These are phyloP conservation scores for Fusarium sp. DNA, from an alignment of 2,329 filamentous ascomycete genomes.

Conservation along the genomic window DNA sequence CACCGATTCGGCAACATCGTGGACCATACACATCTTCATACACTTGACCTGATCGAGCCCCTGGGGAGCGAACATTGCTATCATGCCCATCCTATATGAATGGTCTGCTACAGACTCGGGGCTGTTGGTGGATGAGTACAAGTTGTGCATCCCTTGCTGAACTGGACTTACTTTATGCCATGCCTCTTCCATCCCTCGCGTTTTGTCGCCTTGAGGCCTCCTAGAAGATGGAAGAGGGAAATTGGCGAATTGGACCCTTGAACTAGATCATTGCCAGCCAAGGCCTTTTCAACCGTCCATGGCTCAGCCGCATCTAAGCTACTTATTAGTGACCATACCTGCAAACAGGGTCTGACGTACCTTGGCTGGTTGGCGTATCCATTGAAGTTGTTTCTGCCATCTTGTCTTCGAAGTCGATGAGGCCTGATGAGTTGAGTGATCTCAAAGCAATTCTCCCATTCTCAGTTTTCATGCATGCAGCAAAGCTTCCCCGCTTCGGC, in stretches of 20 bases:
- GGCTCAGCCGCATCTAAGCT: constrained; percentile 7
- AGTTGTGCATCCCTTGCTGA: not conserved
- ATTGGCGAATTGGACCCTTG: constrained; percentile 77
- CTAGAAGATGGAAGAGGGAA: constrained; percentile 92
- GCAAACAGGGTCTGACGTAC: not conserved
- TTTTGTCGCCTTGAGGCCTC: constrained; percentile 93
- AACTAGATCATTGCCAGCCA: constrained; percentile 65
- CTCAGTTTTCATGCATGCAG: constrained; percentile 7
- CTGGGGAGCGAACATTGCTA: constrained; percentile 88
- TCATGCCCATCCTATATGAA: constrained; percentile 99
- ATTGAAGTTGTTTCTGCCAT: constrained; percentile 10
- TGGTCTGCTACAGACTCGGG: constrained; percentile 96
- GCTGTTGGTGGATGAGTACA: constrained; percentile 46
- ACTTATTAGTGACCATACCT: not conserved
- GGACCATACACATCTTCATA: constrained; percentile 93
- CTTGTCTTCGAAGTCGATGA: not conserved
- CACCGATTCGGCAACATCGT: constrained; percentile 96
- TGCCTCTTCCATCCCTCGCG: constrained; percentile 96
- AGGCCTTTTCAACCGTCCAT: constrained; percentile 70
- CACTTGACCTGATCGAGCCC: constrained; percentile 81
- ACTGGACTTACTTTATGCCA: constrained; percentile 63
- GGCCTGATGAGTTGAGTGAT: not conserved
- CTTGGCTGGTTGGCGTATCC: not conserved
- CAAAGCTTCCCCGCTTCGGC: constrained; percentile 9
- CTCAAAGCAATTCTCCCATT: not conserved